These are phyloP conservation scores for Solanum sitiens DNA, from an alignment of 257 asterid genomes.

Conservation along the genomic window DNA sequence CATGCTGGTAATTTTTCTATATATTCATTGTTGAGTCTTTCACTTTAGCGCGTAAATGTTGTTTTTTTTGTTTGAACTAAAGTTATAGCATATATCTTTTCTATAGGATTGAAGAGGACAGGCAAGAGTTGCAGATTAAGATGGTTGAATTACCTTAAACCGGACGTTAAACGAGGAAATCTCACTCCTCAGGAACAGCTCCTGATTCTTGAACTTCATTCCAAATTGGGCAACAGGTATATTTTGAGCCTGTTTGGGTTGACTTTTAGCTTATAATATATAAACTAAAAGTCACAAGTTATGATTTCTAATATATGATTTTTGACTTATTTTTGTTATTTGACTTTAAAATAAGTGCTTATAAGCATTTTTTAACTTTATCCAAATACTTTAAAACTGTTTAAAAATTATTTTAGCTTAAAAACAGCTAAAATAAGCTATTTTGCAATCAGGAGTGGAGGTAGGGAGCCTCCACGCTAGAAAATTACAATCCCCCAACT, in stretches of 20 bases:
- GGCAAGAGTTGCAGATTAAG: constrained; percentile 37
- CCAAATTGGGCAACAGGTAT: constrained; percentile 31
- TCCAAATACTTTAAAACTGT: too few relatives aligned
- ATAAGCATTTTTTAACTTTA: too few relatives aligned
- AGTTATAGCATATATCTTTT: neutral
- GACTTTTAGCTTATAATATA: too few relatives aligned
- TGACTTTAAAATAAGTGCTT: too few relatives aligned
- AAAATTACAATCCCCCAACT: neutral
- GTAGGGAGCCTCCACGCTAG: neutral
- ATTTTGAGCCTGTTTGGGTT: too few relatives aligned
- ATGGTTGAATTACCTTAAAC: constrained; percentile 35
- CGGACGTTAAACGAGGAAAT: constrained; percentile 32
- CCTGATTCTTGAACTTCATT: constrained; percentile 28
- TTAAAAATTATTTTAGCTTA: too few relatives aligned
- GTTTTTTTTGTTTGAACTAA: neutral
- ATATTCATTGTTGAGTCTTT: neutral
- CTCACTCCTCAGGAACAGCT: constrained; percentile 24
- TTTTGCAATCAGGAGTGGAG: neutral
- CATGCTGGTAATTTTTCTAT: constrained; percentile 12
- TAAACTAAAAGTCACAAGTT: too few relatives aligned
- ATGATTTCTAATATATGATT: too few relatives aligned
- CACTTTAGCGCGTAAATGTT: neutral
- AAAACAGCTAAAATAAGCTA: too few relatives aligned
- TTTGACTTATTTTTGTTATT: too few relatives aligned
- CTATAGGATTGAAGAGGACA: constrained; percentile 23